Evolutionary conservation across 2,329 filamentous ascomycete species (phyloP).

Genomic region (Penicillium sp.): DNA sequence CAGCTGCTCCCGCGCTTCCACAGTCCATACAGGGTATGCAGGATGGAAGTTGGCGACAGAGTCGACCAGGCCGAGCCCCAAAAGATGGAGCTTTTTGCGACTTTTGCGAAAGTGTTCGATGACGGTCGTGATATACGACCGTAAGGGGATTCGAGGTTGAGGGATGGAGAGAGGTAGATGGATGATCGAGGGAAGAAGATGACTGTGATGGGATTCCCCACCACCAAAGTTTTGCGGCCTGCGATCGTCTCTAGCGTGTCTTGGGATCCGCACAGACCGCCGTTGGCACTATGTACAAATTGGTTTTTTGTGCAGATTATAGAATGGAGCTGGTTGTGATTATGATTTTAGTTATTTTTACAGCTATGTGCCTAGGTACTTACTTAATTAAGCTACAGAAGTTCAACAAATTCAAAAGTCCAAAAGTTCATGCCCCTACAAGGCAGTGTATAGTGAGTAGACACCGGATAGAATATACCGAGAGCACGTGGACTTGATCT

Average conservation of each 20-base stretch:
- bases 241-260: constrained; percentile 22
- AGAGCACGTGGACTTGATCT: constrained; percentile 14
- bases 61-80: constrained; percentile 19
- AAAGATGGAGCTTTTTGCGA: constrained; percentile 20
- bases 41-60: constrained; percentile 12
- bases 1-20: constrained; percentile 33
- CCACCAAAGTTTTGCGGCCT: constrained; percentile 25
- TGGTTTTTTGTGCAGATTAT: too few relatives aligned
- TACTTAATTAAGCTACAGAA: background rate
- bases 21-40: constrained; percentile 34
- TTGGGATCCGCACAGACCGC: constrained; percentile 19
- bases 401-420: background rate
- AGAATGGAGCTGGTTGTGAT: background rate
- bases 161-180: background rate
- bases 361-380: background rate
- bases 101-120: constrained; percentile 8
- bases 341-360: background rate
- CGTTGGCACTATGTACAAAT: constrained; percentile 1
- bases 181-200: constrained; percentile 21
- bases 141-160: background rate
- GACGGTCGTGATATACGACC: background rate
- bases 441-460: background rate
- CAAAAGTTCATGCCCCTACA: background rate
- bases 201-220: constrained; percentile 23
- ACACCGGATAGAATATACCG: constrained; percentile 7